Evolutionary conservation across 371 early-diverging fungal genomes (phyloP), one percentile per base, ranked within the genome.

Genomic region (Enteropsectra breve): DNA sequence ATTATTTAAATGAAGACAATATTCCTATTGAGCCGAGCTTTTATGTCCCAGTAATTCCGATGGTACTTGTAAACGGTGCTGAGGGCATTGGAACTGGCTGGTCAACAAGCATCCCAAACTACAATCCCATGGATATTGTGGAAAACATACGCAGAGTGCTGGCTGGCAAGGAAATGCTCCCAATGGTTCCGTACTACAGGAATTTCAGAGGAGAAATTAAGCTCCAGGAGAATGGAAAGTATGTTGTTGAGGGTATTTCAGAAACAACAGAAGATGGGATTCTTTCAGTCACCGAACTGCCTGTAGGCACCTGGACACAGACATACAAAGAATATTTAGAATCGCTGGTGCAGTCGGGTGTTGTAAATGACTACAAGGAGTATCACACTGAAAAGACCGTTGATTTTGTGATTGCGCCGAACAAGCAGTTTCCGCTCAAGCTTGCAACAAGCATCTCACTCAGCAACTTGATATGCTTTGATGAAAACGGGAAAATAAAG

Each of bases 1-100:
- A 84, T 4, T 91, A 90, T 72, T 81, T 90, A 58, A 86, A 86
- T 37, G 99, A 98, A 59, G 99, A 97, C 71, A 91, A 90, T 46
- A 84, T 87, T 66, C 76, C 74, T 23, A 90, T 98, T 52, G 98
- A 98, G 80, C 98, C 99, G 8, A 84, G 87, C 62, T 96, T 89
- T 89, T 93, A 90, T 79, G 79, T 96, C 4, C 99, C 99, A 0
- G 85, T 97, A 36, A 73, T 97, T 1, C 98, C 98, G 0, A 87
- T 94, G 89, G 84, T 97, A 0, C 81, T 97, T 21, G 84, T 96
- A 5, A 98, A 98, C 77, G 97, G 97, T 29, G 84, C 88, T 0
- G 91, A 93, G 29, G 98, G 99, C 68, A 97, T 98, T 63, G 97
- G 99, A 36, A 98, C 97, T 11, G 99, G 87, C 0, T 86, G 86